Base-by-base conservation (phyloP, 441 rosid species). In the Gossypium schwendimanii region DNA sequence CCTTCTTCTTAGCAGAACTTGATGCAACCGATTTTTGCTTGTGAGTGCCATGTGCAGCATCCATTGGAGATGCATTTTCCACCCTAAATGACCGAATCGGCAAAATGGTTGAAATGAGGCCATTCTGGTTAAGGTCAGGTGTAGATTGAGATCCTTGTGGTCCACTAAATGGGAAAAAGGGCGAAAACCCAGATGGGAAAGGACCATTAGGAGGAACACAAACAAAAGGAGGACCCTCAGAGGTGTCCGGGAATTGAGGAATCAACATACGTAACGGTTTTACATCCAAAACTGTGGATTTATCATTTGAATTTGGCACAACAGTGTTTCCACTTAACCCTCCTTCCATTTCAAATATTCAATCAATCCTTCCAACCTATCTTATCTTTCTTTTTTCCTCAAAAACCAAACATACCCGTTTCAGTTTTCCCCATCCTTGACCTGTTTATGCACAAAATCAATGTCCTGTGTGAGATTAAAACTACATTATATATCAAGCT, bases 251-350 rank as follows among this genome's bases (percentile, higher is more conserved):
- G 50, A 87, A 85, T 44, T 82, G 36, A 10, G 89, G 91, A 54
- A 50, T 73, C 64, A 87, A 68, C 65, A 74, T 76, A 12, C 87
- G 80, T 68, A 87, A 21, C 0, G 89, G 91, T 77, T 80, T 87
- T 33, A 87, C 79, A 76, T 85, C 83, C 73, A 85, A 68, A 70
- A 87, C 91, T 76, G 71, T 77, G 1, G 87, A 78, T 73, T 87
- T 87, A 77, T 87, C 89, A 65, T 4, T 11, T 45, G 54, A 45
- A 65, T 64, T 44, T 21, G 54, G 69, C 9, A 49, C 17, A 20
- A 21, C 54, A 44, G 28, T 6, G 20, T 64, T 64, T 12, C 54
- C 69, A 21, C 36, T 50, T 6, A 44, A 14, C 12, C 55, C 55
- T 23, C 55, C 39, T 21, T 65, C 70, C 70, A 65, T 65, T 65